Evolutionary conservation across 192 early-diverging fungal species (phyloP), one percentile per base, ranked within the genome.

Genomic region (Endogone sp.): DNA sequence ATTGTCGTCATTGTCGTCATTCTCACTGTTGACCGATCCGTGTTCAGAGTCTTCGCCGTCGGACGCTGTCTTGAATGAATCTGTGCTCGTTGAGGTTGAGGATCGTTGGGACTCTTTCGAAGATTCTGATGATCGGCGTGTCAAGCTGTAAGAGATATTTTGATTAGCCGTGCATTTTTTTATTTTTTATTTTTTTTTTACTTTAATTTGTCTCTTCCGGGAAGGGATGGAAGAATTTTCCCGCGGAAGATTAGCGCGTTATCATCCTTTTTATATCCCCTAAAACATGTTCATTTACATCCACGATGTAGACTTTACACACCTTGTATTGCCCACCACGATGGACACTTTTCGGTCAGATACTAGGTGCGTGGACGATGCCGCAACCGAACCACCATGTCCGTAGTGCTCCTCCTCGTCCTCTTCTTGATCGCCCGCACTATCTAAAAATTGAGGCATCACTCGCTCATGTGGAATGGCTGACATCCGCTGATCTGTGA

Each of bases 301-400:
- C n/a, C n/a, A n/a, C n/a, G n/a, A n/a, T n/a, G n/a, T n/a, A n/a
- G n/a, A n/a, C 37, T 49, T 49, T 44, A 8, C 37, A 8, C 16
- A 49, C 37, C 37, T 49, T 16, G 37, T 49, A 16, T 49, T 16
- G 16, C 16, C 37, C 6, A 49, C 16, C 37, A 49, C 37, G 16
- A 49, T 49, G 9, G 37, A 49, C 16, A 49, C 37, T 16, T 49
- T 49, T 1, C 37, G 37, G 16, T 49, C 37, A 49, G 16, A 6
- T 49, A 16, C 37, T 16, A 16, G 16, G 9, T 49, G 37, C 1
- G 37, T 11, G 9, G 37, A 49, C 6, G 37, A 49, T 49, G 37
- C 37, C 37, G 6, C 37, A 11, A 72, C 59, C 9, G 79, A 73
- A 25, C 21, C 30, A 27, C 21, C 30, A 27, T 76, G 72, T 6